These are phyloP conservation scores for Rhizoclosmatium globosum DNA, from an alignment of 192 early-diverging fungal genomes.

Conservation along the genomic window DNA sequence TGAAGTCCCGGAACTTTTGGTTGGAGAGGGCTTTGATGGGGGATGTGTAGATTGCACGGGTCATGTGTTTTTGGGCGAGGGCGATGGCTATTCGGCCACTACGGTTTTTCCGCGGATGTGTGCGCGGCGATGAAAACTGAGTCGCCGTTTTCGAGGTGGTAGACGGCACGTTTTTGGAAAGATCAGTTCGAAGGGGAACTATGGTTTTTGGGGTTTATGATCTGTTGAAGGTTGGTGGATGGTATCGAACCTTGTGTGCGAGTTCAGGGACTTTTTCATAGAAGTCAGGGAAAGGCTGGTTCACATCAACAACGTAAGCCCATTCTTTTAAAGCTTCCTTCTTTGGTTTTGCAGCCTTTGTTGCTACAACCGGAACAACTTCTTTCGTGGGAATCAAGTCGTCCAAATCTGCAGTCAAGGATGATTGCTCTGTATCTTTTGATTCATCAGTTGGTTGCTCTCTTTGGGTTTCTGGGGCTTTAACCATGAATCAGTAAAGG, in stretches of 20 bases:
- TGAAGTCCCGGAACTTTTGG: conserved; percentile 98
- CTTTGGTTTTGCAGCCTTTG: neutral
- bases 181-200: conserved; percentile 96
- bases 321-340: conserved; percentile 59
- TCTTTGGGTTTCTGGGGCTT: no score
- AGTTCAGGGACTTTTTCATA: conserved; percentile 88
- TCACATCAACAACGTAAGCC: conserved; percentile 93
- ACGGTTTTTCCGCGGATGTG: conserved; percentile 98
- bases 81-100: conserved; percentile 99
- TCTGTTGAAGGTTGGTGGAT: conserved; percentile 9
- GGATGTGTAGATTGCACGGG: conserved; percentile 94
- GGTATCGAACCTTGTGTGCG: conserved; percentile 68
- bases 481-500: no score
- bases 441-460: neutral
- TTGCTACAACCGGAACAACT: neutral
- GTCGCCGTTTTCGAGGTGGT: conserved; percentile 93
- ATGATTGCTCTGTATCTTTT: neutral
- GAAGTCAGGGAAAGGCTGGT: conserved; percentile 88
- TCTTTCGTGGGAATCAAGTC: conserved; percentile 22
- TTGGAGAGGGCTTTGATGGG: conserved; percentile 99
- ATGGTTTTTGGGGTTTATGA: neutral
- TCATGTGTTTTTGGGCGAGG: conserved; percentile 93
- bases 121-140: conserved; percentile 98
- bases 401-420: conserved; percentile 22
- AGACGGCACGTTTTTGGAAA: conserved; percentile 98